Base-by-base conservation (phyloP, 2,329 filamentous ascomycete genomes). In the Alternaria ethzedia region DNA sequence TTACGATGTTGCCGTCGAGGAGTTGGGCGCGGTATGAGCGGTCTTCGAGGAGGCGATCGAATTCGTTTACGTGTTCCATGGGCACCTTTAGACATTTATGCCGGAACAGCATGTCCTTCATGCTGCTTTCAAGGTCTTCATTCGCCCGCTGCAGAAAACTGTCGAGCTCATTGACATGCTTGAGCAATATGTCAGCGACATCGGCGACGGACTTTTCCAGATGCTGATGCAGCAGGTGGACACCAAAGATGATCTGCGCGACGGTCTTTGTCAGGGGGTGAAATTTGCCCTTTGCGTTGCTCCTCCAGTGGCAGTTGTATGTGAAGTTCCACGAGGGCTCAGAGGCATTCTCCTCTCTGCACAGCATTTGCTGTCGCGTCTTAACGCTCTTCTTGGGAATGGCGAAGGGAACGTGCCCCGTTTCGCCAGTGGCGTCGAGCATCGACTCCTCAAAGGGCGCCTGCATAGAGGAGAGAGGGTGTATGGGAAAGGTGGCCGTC, bases 151-250 rank as follows among this genome's bases (percentile, higher is more conserved):
- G 93, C 32, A 98, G 83, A 74, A 97, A 97, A 72, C 91, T 90
- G 79, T 98, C 96, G 28, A 98, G 88, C 79, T 98, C 95, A 75
- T 97, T 92, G 64, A 98, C 96, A 79, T 98, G 95, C 13, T 88
- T 89, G 75, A 97, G 93, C 59, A 98, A 85, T 57, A 98, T 98
- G 68, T 87, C 89, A 67, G 97, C 90, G 12, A 97, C 95, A 77
- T 97, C 92, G 32, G 89, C 86, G 70, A 97, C 92, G 70, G 93
- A 96, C 80, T 95, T 97, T 57, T 96, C 94, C 78, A 96, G 88
- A 64, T 90, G 89, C 73, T 94, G 90, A 59, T 96, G 88, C 61
- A 98, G 82, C 47, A 98, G 84, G 78, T 97, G 94, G 41, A 98
- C 90, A 20, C 96, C 95, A 79, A 98, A 98, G 2, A 93, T 91